phyloP scores from a whole-genome alignment of 257 asterid genomes.

The Fraxinus cuspidata region DNA sequence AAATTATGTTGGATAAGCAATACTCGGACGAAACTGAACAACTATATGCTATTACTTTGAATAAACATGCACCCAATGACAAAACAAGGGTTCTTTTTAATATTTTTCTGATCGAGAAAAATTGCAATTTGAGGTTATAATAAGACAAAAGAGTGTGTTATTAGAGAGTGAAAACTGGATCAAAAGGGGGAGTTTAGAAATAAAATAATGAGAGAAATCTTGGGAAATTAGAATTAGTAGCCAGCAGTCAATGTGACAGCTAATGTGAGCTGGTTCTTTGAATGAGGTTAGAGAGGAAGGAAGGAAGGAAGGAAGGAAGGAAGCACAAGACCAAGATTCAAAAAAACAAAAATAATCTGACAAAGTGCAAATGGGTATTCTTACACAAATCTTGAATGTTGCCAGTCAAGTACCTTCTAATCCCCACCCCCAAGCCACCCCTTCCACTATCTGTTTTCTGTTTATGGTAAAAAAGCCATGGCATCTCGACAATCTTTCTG shows the following conservation, averaged over 20 bases:
- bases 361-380: constrained; percentile 21
- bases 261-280: not conserved
- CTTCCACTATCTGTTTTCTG: not conserved
- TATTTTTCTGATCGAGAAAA: not conserved
- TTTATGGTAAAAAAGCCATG: not conserved
- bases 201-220: not conserved
- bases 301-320: no score
- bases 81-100: not conserved
- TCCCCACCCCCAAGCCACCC: not conserved
- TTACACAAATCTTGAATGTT: constrained; percentile 14
- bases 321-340: not conserved
- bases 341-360: constrained; percentile 6
- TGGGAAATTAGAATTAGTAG: not conserved
- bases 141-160: not conserved
- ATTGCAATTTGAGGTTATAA: not conserved
- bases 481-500: not conserved
- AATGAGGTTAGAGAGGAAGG: constrained; percentile 1
- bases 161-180: not conserved
- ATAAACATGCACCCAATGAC: no score
- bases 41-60: not conserved
- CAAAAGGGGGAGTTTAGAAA: not conserved
- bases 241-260: constrained; percentile 2
- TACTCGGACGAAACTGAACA: not conserved
- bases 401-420: constrained; percentile 13
- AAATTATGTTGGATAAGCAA: no score